A percentile compares a stretch with the other conserved stretches of the same genome.
These are phyloP conservation scores for Tolypocladium amazonense DNA, from an alignment of 2,329 filamentous ascomycete genomes.

Conservation along the genomic window DNA sequence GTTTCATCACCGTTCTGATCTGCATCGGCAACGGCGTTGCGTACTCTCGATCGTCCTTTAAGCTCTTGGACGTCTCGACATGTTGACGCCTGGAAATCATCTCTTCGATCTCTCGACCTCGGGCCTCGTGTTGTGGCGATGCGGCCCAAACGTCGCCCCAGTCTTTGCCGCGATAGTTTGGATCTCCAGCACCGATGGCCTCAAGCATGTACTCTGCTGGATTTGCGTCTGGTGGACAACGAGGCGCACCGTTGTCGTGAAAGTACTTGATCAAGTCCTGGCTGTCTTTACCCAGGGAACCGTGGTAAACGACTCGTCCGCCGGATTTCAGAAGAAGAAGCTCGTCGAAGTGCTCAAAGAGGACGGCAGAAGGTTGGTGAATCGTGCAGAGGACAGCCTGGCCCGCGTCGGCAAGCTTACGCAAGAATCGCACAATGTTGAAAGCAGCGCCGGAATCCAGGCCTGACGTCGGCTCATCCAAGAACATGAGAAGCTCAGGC, in stretches of 20 bases:
- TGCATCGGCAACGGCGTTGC: constrained; percentile 49
- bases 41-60: constrained; percentile 47
- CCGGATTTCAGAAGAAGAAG: constrained; percentile 42
- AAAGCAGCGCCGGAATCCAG: constrained; percentile 48
- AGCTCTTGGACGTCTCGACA: constrained; percentile 22
- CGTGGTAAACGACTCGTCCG: constrained; percentile 43
- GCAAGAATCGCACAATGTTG: constrained; percentile 50
- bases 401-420: constrained; percentile 48
- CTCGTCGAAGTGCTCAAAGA: constrained; percentile 48
- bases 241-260: constrained; percentile 33
- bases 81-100: constrained; percentile 36
- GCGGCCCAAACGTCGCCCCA: constrained; percentile 52
- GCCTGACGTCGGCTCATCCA: constrained; percentile 53
- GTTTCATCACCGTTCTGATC: constrained; percentile 39
- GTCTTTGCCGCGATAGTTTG: constrained; percentile 48
- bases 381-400: constrained; percentile 52
- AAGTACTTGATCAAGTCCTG: constrained; percentile 40
- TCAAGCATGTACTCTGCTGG: constrained; percentile 47
- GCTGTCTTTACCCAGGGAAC: constrained; percentile 40
- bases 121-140: constrained; percentile 35
- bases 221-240: constrained; percentile 37
- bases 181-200: constrained; percentile 50
- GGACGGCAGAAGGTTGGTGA: constrained; percentile 44
- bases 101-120: constrained; percentile 38
- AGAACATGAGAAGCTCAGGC: constrained; percentile 50